A percentile compares a stretch with the other conserved stretches of the same genome.
These are phyloP conservation scores for Ensete ventricosum DNA, from an alignment of 176 grass and related monocot species.

Conservation along the genomic window DNA sequence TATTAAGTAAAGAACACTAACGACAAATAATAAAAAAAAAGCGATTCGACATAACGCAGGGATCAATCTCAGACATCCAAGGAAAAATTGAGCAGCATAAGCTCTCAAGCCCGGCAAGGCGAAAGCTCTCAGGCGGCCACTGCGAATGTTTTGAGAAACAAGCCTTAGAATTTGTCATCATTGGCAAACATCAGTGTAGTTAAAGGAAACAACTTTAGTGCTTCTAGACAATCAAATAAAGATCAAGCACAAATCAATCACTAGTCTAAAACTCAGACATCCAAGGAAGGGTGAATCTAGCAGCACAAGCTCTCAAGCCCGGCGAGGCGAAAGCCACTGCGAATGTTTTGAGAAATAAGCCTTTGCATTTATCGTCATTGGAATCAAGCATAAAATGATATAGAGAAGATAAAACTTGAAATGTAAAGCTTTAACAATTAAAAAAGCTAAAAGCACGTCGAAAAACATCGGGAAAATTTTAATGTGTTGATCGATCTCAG, in stretches of 20 bases:
- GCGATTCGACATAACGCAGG: no score
- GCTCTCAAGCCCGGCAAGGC: neutral
- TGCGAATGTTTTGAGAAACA: constrained; percentile 12
- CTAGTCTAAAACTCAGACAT: neutral
- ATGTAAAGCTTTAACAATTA: no score
- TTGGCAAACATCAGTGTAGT: neutral
- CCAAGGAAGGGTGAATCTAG: neutral
- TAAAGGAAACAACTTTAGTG: no score
- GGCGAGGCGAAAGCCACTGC: neutral
- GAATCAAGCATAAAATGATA: neutral
- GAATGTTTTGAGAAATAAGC: constrained; percentile 5
- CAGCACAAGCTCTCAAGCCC: neutral
- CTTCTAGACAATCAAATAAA: no score
- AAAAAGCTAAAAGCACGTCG: no score
- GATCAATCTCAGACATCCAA: neutral
- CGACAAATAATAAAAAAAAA: no score
- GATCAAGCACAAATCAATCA: no score
- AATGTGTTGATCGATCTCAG: neutral
- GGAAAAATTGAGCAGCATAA: constrained; percentile 7
- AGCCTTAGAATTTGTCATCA: constrained; percentile 1
- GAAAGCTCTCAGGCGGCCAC: constrained; percentile 10
- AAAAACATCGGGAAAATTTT: no score
- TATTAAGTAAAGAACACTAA: no score
- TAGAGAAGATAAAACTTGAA: no score
- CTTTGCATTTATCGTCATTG: neutral